Conservation (phyloP, 2,329 filamentous ascomycete genomes). For the Microdochium paspali region DNA sequence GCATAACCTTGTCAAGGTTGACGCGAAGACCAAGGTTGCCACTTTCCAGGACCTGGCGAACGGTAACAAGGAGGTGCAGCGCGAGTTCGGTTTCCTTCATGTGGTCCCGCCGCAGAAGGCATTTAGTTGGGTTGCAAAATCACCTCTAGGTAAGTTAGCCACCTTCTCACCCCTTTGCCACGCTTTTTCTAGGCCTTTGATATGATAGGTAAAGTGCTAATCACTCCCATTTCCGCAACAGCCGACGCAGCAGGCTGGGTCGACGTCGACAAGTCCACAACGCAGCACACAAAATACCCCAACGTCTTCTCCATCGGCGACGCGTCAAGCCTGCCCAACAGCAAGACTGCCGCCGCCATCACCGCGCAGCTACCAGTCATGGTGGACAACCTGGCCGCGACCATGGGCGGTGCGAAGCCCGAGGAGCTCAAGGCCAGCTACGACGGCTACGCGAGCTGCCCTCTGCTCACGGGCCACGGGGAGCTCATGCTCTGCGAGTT, state of each 20-base stretch:
- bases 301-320: slow-evolving; percentile 30
- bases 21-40: slow-evolving; percentile 21
- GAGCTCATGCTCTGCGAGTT: slow-evolving; percentile 38
- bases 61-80: slow-evolving; percentile 18
- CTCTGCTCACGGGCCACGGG: slow-evolving; percentile 31
- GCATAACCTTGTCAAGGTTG: slow-evolving; percentile 24
- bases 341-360: slow-evolving; percentile 35
- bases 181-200: not conserved
- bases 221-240: slow-evolving; percentile 47
- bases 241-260: slow-evolving; percentile 25
- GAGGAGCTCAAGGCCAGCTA: slow-evolving; percentile 22
- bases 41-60: slow-evolving; percentile 24
- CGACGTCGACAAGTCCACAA: slow-evolving; percentile 22
- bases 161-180: not conserved
- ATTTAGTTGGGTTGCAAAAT: slow-evolving; percentile 21
- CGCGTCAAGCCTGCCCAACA: slow-evolving; percentile 26
- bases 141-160: slow-evolving; percentile 23
- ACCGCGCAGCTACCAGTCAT: slow-evolving; percentile 32
- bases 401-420: slow-evolving; percentile 17
- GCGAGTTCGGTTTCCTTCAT: slow-evolving; percentile 24
- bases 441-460: slow-evolving; percentile 35
- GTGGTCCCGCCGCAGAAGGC: slow-evolving; percentile 24
- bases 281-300: slow-evolving; percentile 22
- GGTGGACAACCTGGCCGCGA: slow-evolving; percentile 27
- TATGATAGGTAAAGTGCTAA: slow-evolving; percentile 14